Evolutionary conservation across 495 filamentous ascomycete genomes (phyloP), one percentile per base, ranked within the genome.

Genomic region (Staphylotrichum tortipilum): DNA sequence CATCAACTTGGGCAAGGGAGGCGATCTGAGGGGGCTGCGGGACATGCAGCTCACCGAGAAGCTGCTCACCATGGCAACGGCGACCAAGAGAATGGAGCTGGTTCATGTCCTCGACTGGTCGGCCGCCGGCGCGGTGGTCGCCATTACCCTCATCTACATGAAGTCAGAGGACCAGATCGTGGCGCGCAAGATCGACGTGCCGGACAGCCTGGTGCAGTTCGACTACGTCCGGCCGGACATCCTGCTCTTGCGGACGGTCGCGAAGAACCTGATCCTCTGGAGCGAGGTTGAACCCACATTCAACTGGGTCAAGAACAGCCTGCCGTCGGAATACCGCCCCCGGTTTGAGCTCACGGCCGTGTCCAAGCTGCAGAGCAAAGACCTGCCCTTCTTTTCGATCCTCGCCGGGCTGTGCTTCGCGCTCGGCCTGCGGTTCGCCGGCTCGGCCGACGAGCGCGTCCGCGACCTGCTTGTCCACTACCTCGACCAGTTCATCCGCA

Each of bases 241-340:
- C 22, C 84, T 96, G 60, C 78, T 99, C 4, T 72, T 99, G 12
- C 82, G 92, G 12, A 95, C 90, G 0, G 72, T 97, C 37, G 86
- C 92, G n/a, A 83, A 82, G 60, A 85, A 95, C 63, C 59, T 99
- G 38, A 96, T 99, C 57, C 81, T 96, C 71, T 99, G 92, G 92
- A 83, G 84, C 51, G 72, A 80, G 42, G 94, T 97, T 46, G 63
- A 77, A 17, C 79, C 86, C 3, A 78, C 69, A 7, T 71, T 78
- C 47, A 67, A 71, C 14, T 99, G 91, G 90, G 79, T 97, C 31
- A 70, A 78, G 40, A 68, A 69, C 26, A 86, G 82, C 47, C 68
- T 97, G 5, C 90, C 89, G 1, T 52, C 61, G n/a, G 70, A 75
- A 19, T 90, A 90, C 61, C 75, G 76, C 33, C 54, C 69, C 1